These are phyloP conservation scores for Cocos nucifera DNA, from an alignment of 176 grass and related monocot genomes.

Conservation along the genomic window DNA sequence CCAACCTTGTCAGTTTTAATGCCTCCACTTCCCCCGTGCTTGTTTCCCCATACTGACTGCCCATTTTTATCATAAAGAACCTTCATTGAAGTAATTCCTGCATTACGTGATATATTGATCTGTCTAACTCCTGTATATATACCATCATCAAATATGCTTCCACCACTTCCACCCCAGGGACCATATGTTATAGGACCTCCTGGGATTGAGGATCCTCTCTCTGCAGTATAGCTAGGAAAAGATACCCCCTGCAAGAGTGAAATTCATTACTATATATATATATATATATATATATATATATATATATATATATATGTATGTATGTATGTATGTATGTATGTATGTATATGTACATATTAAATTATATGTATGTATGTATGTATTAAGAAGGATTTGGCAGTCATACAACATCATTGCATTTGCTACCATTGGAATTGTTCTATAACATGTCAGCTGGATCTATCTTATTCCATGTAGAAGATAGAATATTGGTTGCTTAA, in stretches of 20 bases:
- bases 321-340: no score
- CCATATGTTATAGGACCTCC: slow-evolving; percentile 58
- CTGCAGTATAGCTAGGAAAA: slow-evolving; percentile 46
- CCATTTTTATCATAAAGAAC: slow-evolving; percentile 82
- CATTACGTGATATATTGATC: slow-evolving; percentile 53
- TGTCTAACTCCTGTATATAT: slow-evolving; percentile 69
- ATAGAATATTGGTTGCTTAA: no score
- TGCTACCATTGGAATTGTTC: no score
- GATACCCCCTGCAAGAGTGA: slow-evolving; percentile 42
- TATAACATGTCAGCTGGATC: no score
- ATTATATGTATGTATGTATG: no score
- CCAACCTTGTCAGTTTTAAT: slow-evolving; percentile 61
- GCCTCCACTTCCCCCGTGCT: slow-evolving; percentile 50
- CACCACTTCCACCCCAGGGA: slow-evolving; percentile 79
- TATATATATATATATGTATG: no score
- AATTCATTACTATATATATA: no score
- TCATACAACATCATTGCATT: no score
- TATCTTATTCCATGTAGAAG: no score
- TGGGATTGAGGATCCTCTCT: slow-evolving; percentile 35
- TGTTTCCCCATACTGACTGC: slow-evolving; percentile 81
- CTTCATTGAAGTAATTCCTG: slow-evolving; percentile 65
- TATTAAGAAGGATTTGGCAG: no score
- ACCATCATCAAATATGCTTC: slow-evolving; percentile 94
- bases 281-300: no score
- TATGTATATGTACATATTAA: no score